Evolutionary conservation across 441 rosid species (phyloP), one percentile per base, ranked within the genome.

Genomic region (Dalechampia spathulata): DNA sequence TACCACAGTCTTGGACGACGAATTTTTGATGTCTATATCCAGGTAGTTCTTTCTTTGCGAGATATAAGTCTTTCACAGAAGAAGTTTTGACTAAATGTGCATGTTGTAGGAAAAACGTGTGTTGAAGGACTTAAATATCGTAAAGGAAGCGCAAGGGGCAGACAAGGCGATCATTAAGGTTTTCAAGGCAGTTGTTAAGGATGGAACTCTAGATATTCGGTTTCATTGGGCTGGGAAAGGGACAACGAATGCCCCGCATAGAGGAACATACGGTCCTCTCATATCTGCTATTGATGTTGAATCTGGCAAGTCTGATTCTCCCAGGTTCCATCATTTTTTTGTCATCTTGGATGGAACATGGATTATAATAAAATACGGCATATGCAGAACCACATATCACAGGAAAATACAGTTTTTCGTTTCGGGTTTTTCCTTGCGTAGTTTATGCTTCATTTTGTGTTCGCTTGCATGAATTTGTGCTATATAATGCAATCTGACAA

Each of bases 201-300:
- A 38, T 16, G 63, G 59, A 20, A 37, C 40, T 28, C n/a, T 71
- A n/a, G 70, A 49, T 39, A 63, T 71, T 47, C 71, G 56, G 30
- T 58, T 66, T 52, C 59, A 49, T 39, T 78, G 64, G 73, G 62
- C 64, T 68, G 65, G 71, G 32, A 68, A 69, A 60, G 73, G 73
- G 26, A 69, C 73, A 36, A 63, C 65, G 11, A 9, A 34, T 34
- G 36, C 27, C 37, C 73, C 73, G 2, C 13, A 1, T 0, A 58
- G 52, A 63, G 73, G 68, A 69, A 27, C 4, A 32, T 69, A 69
- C 57, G 73, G 73, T 16, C 65, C 73, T 59, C 58, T 69, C 38
- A 59, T 69, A 53, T 69, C 69, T 20, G 69, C 69, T 28, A 69
- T 69, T 17, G 60, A 55, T 37, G 61, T 69, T 4, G 52, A 60